Evolutionary conservation across 139 green algal genomes (phyloP), one percentile per base, ranked within the genome.

Genomic region (Haematococcus lacustris): DNA sequence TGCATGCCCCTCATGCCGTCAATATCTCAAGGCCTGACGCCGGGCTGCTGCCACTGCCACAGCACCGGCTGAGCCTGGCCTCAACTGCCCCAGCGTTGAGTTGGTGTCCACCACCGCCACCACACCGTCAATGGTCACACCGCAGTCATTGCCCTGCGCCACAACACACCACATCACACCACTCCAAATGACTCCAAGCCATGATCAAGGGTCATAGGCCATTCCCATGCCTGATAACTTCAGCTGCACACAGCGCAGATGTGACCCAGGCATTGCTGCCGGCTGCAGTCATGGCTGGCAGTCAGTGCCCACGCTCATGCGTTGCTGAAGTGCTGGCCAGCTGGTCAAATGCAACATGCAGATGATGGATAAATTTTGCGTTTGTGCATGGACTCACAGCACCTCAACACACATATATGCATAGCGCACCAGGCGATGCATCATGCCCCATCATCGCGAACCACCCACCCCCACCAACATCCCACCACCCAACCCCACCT

Each of bases 81-180:
- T n/a, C n/a, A n/a, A n/a, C n/a, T n/a, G n/a, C n/a, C n/a, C n/a
- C n/a, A n/a, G n/a, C n/a, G n/a, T n/a, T n/a, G n/a, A 53, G 43
- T 25, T 9, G 1, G 25, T 37, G 7, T 84, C 71, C 38, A 87
- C 81, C 34, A 83, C 40, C 4, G 79, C 80, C 28, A 87, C 21
- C 26, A 88, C 74, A 9, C 80, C 68, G 41, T 82, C 74, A 6
- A 76, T 72, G 28, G 76, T 84, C 63, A 90, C 83, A 57, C 82
- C 85, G 74, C 85, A 90, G 65, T 90, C 85, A 72, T 86, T 86
- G 47, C 73, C 81, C 57, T 82, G 51, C 23, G 30, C 32, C 3
- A 33, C 3, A 67, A 41, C 6, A 41, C 33, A 67, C 25, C 33
- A 67, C 7, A 64, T 64, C 23, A 25, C 61, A 64, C 17, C 53